Evolutionary conservation across 306 rosid genomes (phyloP).

Genomic region (Lathyrus aphaca): DNA sequence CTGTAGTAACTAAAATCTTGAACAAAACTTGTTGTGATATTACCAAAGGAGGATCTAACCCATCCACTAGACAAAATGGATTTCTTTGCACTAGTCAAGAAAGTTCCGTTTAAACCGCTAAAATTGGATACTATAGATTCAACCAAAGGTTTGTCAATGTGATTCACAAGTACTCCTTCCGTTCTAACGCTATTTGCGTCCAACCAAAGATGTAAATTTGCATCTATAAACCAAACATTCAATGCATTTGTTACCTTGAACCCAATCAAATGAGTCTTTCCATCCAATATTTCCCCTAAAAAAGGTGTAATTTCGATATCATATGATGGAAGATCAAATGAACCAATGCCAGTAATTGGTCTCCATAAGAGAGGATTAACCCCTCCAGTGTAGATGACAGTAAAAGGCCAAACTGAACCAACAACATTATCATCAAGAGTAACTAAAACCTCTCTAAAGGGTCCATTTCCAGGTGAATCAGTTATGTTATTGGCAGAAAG

Average conservation of each 20-base stretch:
- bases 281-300: conserved; percentile 69
- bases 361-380: conserved; percentile 90
- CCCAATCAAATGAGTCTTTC: conserved; percentile 60
- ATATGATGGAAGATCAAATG: conserved; percentile 85
- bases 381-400: conserved; percentile 89
- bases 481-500: conserved; percentile 62
- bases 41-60: conserved; percentile 78
- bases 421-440: conserved; percentile 63
- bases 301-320: conserved; percentile 84
- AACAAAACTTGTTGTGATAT: conserved; percentile 55
- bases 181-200: conserved; percentile 57
- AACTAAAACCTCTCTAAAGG: conserved; percentile 85
- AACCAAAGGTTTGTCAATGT: conserved; percentile 49
- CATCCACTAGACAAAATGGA: conserved; percentile 66
- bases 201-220: conserved; percentile 92
- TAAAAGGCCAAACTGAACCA: conserved; percentile 88
- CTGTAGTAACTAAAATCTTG: conserved; percentile 63
- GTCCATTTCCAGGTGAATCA: conserved; percentile 69
- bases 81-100: conserved; percentile 57
- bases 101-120: conserved; percentile 68
- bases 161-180: conserved; percentile 58
- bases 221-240: conserved; percentile 88
- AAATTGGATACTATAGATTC: conserved; percentile 53
- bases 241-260: conserved; percentile 81
- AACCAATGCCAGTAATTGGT: conserved; percentile 84